Evolutionary conservation across 805 yeast genomes (phyloP), one percentile per base, ranked within the genome.

Genomic region (Teunomyces kruisii): DNA sequence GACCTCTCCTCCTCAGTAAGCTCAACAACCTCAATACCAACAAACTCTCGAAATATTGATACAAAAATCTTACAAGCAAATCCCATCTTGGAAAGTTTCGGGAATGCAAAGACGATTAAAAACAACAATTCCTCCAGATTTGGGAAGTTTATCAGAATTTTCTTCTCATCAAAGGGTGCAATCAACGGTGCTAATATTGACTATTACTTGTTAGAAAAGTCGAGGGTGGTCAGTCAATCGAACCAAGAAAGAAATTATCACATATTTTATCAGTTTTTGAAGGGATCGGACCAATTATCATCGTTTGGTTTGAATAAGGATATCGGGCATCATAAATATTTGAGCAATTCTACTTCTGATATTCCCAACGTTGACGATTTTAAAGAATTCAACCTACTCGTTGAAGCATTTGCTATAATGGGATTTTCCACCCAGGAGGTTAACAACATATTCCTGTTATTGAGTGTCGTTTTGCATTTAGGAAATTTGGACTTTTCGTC

Each of bases 111-210:
- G 58, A 94, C 99, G 0, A 88, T 89, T 12, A 80, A 94, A 57
- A 94, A 94, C 62, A 83, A 91, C 63, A 94, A 94, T 65, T 90
- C 97, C 3, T 92, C 98, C 5, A 80, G 99, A 59, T 94, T 94
- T 63, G 99, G 99, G 31, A 94, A 94, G 67, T 94, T 94, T 59
- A 88, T 94, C 51, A 86, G 90, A 58, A 87, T 94, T 47, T 89
- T 83, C 59, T 88, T 92, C 54, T 75, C 78, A 45, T 56, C 68
- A 3, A 62, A 74, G 9, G 88, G 88, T 3, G 76, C 76, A 47
- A 84, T 94, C 37, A 74, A 79, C 15, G 97, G 97, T 9, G 98
- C 98, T 9, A 84, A 87, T 52, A 89, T 94, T 40, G 97, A 92
- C 56, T 94, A 96, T 88, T 94, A 94, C 57, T 70, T 94, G 17